Evolutionary conservation across 768 basidiomycete genomes (phyloP).

Genomic region (Boletus rubroflammeus): DNA sequence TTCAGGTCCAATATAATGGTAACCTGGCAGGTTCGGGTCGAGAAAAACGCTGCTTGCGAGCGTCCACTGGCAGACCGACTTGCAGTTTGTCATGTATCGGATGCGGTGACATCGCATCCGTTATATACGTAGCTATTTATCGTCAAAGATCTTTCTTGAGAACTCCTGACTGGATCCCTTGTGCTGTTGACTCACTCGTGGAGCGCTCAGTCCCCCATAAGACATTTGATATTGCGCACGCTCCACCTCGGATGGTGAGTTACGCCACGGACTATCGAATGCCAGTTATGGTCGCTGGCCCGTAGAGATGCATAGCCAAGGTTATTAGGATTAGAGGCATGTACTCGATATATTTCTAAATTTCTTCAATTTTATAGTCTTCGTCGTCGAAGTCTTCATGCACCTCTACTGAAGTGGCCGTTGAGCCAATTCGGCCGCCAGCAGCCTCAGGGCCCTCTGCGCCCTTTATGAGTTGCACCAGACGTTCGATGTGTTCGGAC

Average conservation of each 20-base stretch:
- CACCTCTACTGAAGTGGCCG: constrained; percentile 16
- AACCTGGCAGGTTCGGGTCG: neutral
- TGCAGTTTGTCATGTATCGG: constrained; percentile 4
- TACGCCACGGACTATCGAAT: neutral
- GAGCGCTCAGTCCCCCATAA: constrained; percentile 3
- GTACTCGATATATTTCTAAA: constrained; percentile 40
- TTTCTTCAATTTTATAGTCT: constrained; percentile 72
- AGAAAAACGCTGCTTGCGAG: neutral
- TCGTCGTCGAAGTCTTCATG: constrained; percentile 50
- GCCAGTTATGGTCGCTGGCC: neutral
- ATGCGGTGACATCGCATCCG: constrained; percentile 11
- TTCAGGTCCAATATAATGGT: constrained; percentile 3
- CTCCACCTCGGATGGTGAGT: neutral
- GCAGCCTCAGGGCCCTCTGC: constrained; percentile 57
- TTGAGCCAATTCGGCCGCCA: constrained; percentile 35
- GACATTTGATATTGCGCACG: neutral
- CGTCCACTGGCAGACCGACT: constrained; percentile 5
- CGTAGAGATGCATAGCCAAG: constrained; percentile 2
- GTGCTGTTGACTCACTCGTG: constrained; percentile 23
- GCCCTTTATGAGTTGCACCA: constrained; percentile 83
- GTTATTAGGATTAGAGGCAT: constrained; percentile 10
- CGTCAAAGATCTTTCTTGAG: constrained; percentile 21
- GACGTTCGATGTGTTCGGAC: constrained; percentile 79
- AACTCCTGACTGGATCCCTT: constrained; percentile 13
- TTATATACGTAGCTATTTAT: constrained; percentile 23